A percentile compares a stretch with the other conserved stretches of the same genome.
These are phyloP conservation scores for Apiospora saccharicola DNA, from an alignment of 2,329 filamentous ascomycete species.

Conservation along the genomic window DNA sequence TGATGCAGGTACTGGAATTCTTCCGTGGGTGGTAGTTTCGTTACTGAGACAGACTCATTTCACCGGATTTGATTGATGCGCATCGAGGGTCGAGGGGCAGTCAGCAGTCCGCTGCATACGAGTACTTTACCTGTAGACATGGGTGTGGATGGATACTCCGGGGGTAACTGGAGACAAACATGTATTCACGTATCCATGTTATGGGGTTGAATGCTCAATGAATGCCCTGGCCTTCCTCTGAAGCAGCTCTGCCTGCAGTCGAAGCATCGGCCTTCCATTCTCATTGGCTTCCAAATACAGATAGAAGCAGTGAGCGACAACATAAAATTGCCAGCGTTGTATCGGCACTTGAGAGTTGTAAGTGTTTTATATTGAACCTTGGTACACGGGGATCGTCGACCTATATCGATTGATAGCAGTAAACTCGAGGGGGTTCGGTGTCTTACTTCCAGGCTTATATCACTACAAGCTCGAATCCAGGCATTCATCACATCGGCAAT, in stretches of 20 bases:
- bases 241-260: no score
- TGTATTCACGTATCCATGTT: background rate
- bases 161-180: background rate
- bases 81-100: background rate
- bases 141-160: background rate
- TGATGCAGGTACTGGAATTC: conserved; percentile 13
- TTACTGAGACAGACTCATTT: conserved; percentile 3
- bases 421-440: background rate
- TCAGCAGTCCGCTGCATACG: background rate
- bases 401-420: background rate
- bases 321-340: background rate
- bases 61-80: conserved; percentile 15
- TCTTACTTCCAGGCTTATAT: background rate
- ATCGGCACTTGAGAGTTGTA: conserved; percentile 5
- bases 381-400: background rate
- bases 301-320: background rate
- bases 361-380: background rate
- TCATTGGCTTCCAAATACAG: background rate
- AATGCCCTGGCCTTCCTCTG: background rate
- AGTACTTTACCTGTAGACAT: background rate
- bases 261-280: background rate
- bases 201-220: no score
- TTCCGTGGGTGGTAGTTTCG: background rate
- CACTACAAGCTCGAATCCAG: background rate
- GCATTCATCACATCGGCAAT: background rate